Base-by-base conservation (phyloP, 192 early-diverging fungal species). In the Coemansia sp. region DNA sequence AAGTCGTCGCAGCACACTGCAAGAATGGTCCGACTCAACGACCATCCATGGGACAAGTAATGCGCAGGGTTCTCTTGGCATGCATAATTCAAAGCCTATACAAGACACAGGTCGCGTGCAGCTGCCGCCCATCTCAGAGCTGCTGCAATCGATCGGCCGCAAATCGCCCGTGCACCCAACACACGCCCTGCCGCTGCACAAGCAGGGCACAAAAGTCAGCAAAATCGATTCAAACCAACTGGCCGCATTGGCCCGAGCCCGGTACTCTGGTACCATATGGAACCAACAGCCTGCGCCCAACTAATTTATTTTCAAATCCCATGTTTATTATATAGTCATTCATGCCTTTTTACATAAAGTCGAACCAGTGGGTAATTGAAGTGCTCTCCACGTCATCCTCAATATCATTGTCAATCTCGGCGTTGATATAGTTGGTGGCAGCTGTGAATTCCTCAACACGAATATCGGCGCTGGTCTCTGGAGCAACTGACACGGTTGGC, bases 101-200 rank as follows among this genome's bases (percentile, higher is more conserved):
- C 40, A 44, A 5, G 12, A 12, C 3, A 38, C 50, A 22, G 51
- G 38, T 14, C 46, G 51, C 5, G 40, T 72, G 28, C 60, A 42
- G 23, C 64, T 79, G 34, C 76, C 76, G 22, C 58, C 76, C 2
- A 67, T 79, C n/a, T 69, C 76, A 0, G 76, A 79, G 57, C 60
- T 79, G 12, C 31, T 79, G 19, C 48, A 23, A 20, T 56, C 66
- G 10, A 56, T 68, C 20, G 52, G 65, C 25, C 44, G 22, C 4
- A 17, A 11, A n/a, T 20, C 26, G 28, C 57, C 55, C 12, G 47
- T 47, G 17, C 44, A 14, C 44, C 44, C 44, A 40, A n/a, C n/a
- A n/a, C 8, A 40, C 10, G 7, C 5, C 44, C 15, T n/a, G 10
- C 7, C 5, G 47, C 47, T 21, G 19, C 47, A 19, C 47, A 48